phyloP scores from a whole-genome alignment of 1,284 basidiomycete genomes.

The Rhodotorula sp. region DNA sequence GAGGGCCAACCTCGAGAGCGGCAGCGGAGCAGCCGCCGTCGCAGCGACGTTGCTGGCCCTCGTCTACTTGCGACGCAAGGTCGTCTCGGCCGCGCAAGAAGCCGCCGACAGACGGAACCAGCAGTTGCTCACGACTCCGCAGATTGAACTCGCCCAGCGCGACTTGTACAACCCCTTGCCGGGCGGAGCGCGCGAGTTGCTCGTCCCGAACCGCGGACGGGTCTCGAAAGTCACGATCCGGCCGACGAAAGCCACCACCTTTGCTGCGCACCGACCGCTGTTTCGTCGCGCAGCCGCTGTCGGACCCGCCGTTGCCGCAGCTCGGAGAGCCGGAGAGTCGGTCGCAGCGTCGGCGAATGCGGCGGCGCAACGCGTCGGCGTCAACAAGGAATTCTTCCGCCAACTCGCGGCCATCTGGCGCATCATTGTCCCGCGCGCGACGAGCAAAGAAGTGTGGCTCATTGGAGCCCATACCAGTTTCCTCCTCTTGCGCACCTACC shows the following conservation, averaged over 20 bases:
- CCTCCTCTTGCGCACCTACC: conserved; percentile 77
- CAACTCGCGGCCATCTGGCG: conserved; percentile 75
- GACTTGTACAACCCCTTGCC: conserved; percentile 41
- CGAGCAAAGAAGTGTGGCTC: conserved; percentile 73
- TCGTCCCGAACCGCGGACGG: conserved; percentile 39
- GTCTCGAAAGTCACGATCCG: conserved; percentile 49
- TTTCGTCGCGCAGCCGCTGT: conserved; percentile 20
- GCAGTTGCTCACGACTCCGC: conserved; percentile 37
- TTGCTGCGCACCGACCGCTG: conserved; percentile 45
- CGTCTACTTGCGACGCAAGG: conserved; percentile 10
- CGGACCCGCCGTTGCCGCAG: neutral
- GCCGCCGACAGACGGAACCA: conserved; percentile 16
- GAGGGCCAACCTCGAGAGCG: neutral
- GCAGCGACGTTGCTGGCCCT: conserved; percentile 22
- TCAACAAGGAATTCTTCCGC: conserved; percentile 73
- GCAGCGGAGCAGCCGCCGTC: conserved; percentile 5
- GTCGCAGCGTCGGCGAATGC: conserved; percentile 1
- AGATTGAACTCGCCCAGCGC: conserved; percentile 40
- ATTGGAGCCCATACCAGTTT: conserved; percentile 80
- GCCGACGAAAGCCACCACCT: conserved; percentile 48
- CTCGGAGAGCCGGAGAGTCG: neutral
- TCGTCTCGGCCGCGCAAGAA: conserved; percentile 15
- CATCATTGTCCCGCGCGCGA: conserved; percentile 65
- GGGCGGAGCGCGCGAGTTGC: conserved; percentile 41
- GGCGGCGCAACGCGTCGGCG: conserved; percentile 53